Evolutionary conservation across 768 basidiomycete genomes (phyloP).

Genomic region (Russula vinacea): DNA sequence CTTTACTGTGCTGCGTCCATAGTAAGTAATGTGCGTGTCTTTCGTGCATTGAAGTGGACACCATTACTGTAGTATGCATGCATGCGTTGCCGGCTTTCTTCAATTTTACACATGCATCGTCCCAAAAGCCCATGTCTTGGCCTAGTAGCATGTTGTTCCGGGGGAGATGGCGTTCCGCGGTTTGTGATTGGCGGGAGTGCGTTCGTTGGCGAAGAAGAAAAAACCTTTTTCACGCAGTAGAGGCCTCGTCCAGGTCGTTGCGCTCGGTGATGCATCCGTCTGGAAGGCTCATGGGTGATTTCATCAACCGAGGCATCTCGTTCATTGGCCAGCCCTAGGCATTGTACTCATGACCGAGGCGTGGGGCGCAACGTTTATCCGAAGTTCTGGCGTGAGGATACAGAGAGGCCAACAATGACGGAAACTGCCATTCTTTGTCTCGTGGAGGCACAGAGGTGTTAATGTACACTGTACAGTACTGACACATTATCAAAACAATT

Average conservation of each 20-base stretch:
- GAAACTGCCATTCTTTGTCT: slow-evolving; percentile 7
- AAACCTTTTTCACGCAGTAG: slow-evolving; percentile 42
- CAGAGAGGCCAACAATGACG: not conserved
- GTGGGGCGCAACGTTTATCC: slow-evolving; percentile 24
- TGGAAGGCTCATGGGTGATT: slow-evolving; percentile 52
- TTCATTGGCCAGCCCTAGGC: slow-evolving; percentile 1
- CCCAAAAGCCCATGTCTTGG: slow-evolving; percentile 50
- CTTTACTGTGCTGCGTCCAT: too few relatives aligned
- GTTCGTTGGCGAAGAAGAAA: slow-evolving; percentile 51
- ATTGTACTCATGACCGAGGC: slow-evolving; percentile 14
- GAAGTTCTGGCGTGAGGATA: slow-evolving; percentile 59
- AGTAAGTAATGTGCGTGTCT: too few relatives aligned
- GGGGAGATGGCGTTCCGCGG: slow-evolving; percentile 61
- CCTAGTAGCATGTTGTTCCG: slow-evolving; percentile 61
- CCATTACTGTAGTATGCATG: too few relatives aligned
- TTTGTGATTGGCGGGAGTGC: slow-evolving; percentile 68
- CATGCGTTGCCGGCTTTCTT: not conserved
- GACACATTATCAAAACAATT: slow-evolving; percentile 27
- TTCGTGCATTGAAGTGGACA: too few relatives aligned
- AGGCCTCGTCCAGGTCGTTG: slow-evolving; percentile 47
- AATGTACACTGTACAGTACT: slow-evolving; percentile 16
- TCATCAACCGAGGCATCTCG: slow-evolving; percentile 48
- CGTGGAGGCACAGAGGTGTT: slow-evolving; percentile 7
- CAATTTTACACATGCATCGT: too few relatives aligned
- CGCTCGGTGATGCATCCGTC: slow-evolving; percentile 47